Evolutionary conservation across 139 green algal genomes (phyloP), one percentile per base, ranked within the genome.

Genomic region (Edaphochlamys debaryana): DNA sequence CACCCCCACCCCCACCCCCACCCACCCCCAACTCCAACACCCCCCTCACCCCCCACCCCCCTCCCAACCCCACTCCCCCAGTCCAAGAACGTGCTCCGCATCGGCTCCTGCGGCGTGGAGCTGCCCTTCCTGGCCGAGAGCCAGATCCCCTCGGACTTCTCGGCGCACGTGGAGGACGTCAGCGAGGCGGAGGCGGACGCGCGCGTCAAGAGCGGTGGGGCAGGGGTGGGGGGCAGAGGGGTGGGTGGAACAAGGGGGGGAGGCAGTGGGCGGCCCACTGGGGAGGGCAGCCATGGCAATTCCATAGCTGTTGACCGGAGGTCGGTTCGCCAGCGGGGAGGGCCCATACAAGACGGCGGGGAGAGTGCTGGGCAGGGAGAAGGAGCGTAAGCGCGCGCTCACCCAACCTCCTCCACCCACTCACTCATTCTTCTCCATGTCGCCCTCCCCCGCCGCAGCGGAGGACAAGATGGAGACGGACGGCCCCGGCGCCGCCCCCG

Each of bases 121-220:
- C 87, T 98, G 82, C 89, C 90, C n/a, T 98, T 98, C 85, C 91
- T 98, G 48, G 52, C 91, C 2, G 93, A 97, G 67, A 87, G 92
- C 71, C 81, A 80, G 29, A 78, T 88, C 45, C 75, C 75, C 29
- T 54, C 6, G 20, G 63, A 94, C 69, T 91, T 91, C 71, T 80
- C 82, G 23, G 67, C 37, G 2, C 56, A 72, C 32, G 62, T 91
- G 30, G 80, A 87, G 80, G 68, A 74, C 40, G 85, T 87, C 17
- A 88, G 82, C 45, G 80, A 88, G 63, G 86, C 74, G 58, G 72
- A 88, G 71, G 84, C 79, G 1, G 63, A 79, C 27, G 62, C 34
- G 37, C 78, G 87, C 38, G 69, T 87, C 73, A 42, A 87, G 38
- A 34, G 30, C 15, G 69, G 42, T 58, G 50, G 29, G 41, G 36